Percentiles rank a stretch among this genome's conserved stretches.
These are phyloP conservation scores for Strigomonas oncopelti DNA, from an alignment of 208 protist genomes.

Conservation along the genomic window DNA sequence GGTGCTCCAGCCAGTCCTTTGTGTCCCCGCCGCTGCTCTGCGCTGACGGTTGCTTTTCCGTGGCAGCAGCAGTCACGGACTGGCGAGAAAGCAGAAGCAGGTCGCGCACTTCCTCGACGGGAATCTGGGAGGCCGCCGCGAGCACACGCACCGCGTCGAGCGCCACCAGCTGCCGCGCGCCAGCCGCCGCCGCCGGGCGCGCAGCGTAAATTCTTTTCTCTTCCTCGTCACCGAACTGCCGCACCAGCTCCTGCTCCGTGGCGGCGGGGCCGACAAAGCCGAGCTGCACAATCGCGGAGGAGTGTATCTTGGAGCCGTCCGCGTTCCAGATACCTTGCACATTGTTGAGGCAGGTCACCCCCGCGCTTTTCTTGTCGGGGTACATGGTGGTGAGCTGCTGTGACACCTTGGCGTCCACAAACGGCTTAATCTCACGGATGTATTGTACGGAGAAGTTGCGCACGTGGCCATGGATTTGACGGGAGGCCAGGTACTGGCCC, in stretches of 20 bases:
- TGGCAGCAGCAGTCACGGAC: too few relatives aligned
- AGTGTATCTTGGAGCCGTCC: slow-evolving; percentile 24
- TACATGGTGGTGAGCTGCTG: slow-evolving; percentile 1
- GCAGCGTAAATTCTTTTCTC: too few relatives aligned
- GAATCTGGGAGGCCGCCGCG: too few relatives aligned
- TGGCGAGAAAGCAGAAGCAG: too few relatives aligned
- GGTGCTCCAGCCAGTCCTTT: too few relatives aligned
- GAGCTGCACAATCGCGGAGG: slow-evolving; percentile 14
- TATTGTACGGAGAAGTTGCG: slow-evolving; percentile 8
- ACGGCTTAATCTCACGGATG: slow-evolving; percentile 9
- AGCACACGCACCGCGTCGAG: too few relatives aligned
- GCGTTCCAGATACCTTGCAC: slow-evolving; percentile 30
- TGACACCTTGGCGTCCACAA: slow-evolving; percentile 18
- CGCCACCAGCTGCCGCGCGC: too few relatives aligned
- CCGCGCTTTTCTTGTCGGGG: neutral
- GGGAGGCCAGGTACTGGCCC: neutral
- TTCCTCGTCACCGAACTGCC: neutral
- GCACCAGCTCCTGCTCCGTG: slow-evolving; percentile 1
- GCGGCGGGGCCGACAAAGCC: slow-evolving; percentile 12
- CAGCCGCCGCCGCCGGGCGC: too few relatives aligned
- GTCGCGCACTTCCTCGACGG: too few relatives aligned
- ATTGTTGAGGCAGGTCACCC: neutral
- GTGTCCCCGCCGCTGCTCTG: too few relatives aligned
- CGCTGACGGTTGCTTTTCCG: too few relatives aligned
- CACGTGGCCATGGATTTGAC: slow-evolving; percentile 7